Evolutionary conservation across 345 rosid species (phyloP), one percentile per base, ranked within the genome.

Genomic region (Hypericum androsaemum): DNA sequence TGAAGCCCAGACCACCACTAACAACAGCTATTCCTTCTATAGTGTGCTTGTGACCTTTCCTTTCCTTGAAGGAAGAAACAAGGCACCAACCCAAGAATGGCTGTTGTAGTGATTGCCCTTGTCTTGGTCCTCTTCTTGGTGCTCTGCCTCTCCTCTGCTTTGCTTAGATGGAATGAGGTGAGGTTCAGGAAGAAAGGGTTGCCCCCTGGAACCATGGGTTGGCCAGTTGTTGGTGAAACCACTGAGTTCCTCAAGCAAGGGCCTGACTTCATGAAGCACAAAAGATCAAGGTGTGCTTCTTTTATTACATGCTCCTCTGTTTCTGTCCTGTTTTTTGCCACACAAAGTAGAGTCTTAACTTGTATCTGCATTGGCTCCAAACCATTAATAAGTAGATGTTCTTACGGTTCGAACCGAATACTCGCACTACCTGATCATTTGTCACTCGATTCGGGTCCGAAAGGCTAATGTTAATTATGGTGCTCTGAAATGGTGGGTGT

Each of bases 201-300:
- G 74, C 97, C 97, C 39, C 87, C 83, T 1, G 97, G 97, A 15
- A 77, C 83, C n/a, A 82, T 85, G 97, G 97, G 97, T 0, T 88
- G 92, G 95, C 97, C 95, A 8, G 42, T 85, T 61, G 75, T 82
- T 54, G 97, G 95, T 3, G 85, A 88, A 73, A 88, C 95, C 12
- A 74, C 83, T 1, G 84, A 85, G 63, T 85, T 88, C 36, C 80
- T 85, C 41, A 79, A 68, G 52, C 84, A 74, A 45, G 97, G 97
- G 0, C 97, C 97, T 3, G 64, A 64, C 70, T 88, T 85, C 75
- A 85, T 88, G 80, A 80, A 73, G 68, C 75, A 69, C 54, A 86
- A 79, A 64, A 69, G 79, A 64, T 71, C 79, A 60, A 73, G 86
- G 97, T 85, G 37, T 38, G 7, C 16, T 13, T n/a, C 6, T 10